Evolutionary conservation across 805 yeast species (phyloP), one percentile per base, ranked within the genome.

Genomic region (Barnettozyma wickerhamii): DNA sequence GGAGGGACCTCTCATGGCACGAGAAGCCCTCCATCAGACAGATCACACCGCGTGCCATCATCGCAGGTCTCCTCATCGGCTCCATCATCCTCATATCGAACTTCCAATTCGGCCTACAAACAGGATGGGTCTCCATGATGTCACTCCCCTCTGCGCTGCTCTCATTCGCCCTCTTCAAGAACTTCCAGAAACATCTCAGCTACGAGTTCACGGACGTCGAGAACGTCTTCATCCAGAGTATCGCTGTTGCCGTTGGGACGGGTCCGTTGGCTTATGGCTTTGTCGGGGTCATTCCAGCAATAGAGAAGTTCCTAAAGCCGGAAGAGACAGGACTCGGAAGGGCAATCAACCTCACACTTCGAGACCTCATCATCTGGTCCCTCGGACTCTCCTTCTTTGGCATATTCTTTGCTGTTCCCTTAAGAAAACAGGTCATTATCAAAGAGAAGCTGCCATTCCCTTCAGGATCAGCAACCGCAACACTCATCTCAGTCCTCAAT

Each of bases 111-210:
- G 99, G 98, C 1, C 68, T 91, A 17, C 99, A 91, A 58, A 91
- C 97, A 0, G 99, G 99, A 2, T 91, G 99, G 99, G 96, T 93
- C 6, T 88, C 96, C 10, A 91, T 91, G 99, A 93, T 91, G 99
- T 85, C 96, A 18, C 68, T 91, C 40, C 98, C 99, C 0, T 83
- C 96, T 5, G 96, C 98, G 0, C 63, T 91, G 38, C 63, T 91
- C 19, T 96, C 95, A 0, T 90, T 79, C 59, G 84, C 96, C 1
- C 66, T 84, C 15, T 91, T 90, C 68, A 86, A 81, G 51, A 64
- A 77, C 4, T 52, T 82, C 3, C 68, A 69, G 19, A 37, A 49
- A 2, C 41, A 48, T 5, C 40, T 71, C 10, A 48, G 51, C 6
- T 62, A 61, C 28, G 79, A 80, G 1, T 77, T 79, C 53, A 77